Base-by-base conservation (phyloP, 371 early-diverging fungal genomes). In the Rhizopus arrhizus region DNA sequence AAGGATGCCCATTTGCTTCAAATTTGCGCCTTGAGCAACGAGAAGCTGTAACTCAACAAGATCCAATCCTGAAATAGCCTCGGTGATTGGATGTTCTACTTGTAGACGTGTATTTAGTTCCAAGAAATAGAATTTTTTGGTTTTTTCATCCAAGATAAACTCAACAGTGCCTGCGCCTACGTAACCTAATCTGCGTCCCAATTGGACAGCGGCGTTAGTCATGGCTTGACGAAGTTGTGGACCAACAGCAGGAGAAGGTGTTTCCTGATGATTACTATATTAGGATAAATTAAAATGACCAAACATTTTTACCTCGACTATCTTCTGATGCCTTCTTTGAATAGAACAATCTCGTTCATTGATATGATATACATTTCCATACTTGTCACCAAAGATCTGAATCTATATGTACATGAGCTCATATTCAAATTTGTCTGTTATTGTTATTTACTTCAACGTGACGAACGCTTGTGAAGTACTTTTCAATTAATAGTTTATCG, bases 11-110 rank as follows among this genome's bases (percentile, higher is more conserved):
- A 74, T 55, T 31, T 83, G 69, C 12, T 73, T 70, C 29, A 80
- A 62, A 35, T 84, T 80, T 3, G 75, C 77, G 56, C 81, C 87
- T 52, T 85, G 82, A 15, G 91, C 92, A 5, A 91, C 85, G 15
- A 83, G 65, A 12, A 92, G 78, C 78, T 91, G 91, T 59, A 86
- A 79, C 62, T 93, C 94, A n/a, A 97, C 97, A 13, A 99, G 78
- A 79, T 99, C 98, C n/a, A 94, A 66, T 0, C 92, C 92, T 43
- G 95, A 95, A 47, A 95, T 88, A 53, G 86, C 75, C 78, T 98
- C 99, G 12, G 98, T 96, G 55, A 97, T 93, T 32, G 97, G 96
- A 75, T 97, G 99, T 77, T 98, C 98, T 52, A 95, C 95, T 68
- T 92, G 93, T 55, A 92, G 76, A 43, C 92, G 89, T 0, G 92